Percentiles rank a stretch among this genome's conserved stretches.
These are phyloP conservation scores for Albifimbria verrucaria DNA, from an alignment of 2,329 filamentous ascomycete species.

Conservation along the genomic window DNA sequence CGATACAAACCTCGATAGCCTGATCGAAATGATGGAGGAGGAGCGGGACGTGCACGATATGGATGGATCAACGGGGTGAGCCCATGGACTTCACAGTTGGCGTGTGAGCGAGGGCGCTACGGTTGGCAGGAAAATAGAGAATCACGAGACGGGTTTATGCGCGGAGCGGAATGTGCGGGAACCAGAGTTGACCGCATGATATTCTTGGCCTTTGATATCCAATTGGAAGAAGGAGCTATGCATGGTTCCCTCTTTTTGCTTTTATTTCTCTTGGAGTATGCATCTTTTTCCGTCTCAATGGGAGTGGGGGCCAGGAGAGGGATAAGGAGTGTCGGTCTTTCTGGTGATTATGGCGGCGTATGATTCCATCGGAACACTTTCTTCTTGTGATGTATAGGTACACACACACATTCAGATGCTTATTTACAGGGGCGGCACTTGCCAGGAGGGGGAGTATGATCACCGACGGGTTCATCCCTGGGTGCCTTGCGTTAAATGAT, in stretches of 20 bases:
- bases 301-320: neutral
- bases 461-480: too few relatives aligned
- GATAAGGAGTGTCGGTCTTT: neutral
- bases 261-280: neutral
- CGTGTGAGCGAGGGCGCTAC: neutral
- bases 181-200: neutral
- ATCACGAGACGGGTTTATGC: too few relatives aligned
- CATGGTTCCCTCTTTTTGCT: neutral
- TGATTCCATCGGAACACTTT: neutral
- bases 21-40: slow-evolving; percentile 63
- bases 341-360: neutral
- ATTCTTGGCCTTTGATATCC: neutral
- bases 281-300: neutral
- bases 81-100: neutral
- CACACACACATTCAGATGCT: neutral
- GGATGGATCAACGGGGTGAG: slow-evolving; percentile 20
- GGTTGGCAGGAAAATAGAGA: neutral
- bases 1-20: slow-evolving; percentile 59
- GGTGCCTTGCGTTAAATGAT: too few relatives aligned
- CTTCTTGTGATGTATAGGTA: neutral
- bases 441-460: too few relatives aligned
- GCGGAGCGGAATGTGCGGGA: too few relatives aligned
- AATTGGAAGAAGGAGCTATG: neutral
- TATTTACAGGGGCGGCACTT: neutral
- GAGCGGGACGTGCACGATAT: slow-evolving; percentile 45